phyloP scores from a whole-genome alignment of 441 rosid species.

The Jatropha podagrica region DNA sequence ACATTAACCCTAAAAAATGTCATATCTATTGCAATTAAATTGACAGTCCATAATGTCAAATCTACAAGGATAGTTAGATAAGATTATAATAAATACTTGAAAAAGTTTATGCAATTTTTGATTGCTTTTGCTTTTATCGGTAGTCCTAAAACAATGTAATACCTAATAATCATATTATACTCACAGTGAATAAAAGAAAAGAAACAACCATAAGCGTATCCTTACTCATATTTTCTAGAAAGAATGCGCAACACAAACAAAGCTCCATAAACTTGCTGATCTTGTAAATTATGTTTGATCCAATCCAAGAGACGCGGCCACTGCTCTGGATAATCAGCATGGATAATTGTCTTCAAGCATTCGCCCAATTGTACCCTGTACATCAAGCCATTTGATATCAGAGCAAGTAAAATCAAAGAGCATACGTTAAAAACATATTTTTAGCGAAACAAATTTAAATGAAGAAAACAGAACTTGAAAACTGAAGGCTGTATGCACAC shows the following conservation, averaged over 20 bases:
- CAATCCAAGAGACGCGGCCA: slow-evolving; percentile 89
- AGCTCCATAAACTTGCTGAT: slow-evolving; percentile 85
- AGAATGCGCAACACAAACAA: slow-evolving; percentile 83
- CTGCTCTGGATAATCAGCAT: slow-evolving; percentile 96
- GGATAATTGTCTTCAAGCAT: slow-evolving; percentile 93
- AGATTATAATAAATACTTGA: background rate
- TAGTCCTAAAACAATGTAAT: background rate
- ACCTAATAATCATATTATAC: background rate
- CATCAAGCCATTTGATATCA: slow-evolving; percentile 4
- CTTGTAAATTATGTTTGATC: slow-evolving; percentile 85
- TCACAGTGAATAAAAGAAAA: background rate
- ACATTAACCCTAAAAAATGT: background rate
- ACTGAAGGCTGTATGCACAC: background rate
- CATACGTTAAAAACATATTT: background rate
- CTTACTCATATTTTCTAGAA: slow-evolving; percentile 95
- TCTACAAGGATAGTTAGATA: background rate
- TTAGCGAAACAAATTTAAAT: background rate
- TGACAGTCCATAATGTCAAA: background rate
- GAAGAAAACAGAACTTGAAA: background rate
- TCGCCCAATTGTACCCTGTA: slow-evolving; percentile 92
- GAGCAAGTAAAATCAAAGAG: slow-evolving; percentile 12
- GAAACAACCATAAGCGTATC: slow-evolving; percentile 11
- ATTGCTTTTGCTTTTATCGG: background rate
- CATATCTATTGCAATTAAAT: background rate
- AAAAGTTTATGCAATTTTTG: background rate